Percentiles rank a stretch among this genome's conserved stretches.
Evolutionary conservation across 1,139 yeast species (phyloP).

Genomic region (Blastobotrys aristatus): DNA sequence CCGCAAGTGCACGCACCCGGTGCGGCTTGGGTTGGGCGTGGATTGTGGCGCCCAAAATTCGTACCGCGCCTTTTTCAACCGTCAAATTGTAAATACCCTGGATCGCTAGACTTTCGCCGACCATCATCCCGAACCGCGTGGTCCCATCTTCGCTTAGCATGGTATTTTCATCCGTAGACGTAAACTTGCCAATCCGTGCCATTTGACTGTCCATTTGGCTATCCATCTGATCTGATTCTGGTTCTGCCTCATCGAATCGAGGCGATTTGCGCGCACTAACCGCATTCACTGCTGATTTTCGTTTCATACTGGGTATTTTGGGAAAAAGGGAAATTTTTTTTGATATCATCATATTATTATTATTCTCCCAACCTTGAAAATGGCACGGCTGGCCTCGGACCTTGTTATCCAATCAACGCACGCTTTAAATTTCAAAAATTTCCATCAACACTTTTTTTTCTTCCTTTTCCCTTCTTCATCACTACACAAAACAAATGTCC

Average conservation of each 20-base stretch:
- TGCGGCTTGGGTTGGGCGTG: conserved; percentile 22
- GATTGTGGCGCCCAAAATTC: conserved; percentile 49
- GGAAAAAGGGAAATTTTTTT: neutral
- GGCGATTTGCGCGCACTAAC: conserved; percentile 8
- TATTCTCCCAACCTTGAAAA: neutral
- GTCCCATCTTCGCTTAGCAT: conserved; percentile 10
- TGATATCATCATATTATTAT: neutral
- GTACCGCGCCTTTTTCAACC: conserved; percentile 55
- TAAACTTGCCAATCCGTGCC: conserved; percentile 16
- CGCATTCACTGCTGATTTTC: conserved; percentile 13
- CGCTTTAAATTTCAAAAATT: too few relatives aligned
- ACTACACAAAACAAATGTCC: conserved; percentile 15
- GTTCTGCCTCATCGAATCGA: neutral
- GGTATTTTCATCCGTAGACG: conserved; percentile 17
- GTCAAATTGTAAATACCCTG: conserved; percentile 54
- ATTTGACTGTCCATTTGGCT: too few relatives aligned
- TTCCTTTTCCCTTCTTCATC: neutral
- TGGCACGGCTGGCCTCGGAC: too few relatives aligned
- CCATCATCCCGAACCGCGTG: conserved; percentile 32
- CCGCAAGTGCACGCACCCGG: conserved; percentile 40
- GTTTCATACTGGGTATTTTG: conserved; percentile 6
- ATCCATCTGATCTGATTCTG: conserved; percentile 7
- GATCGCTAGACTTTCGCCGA: conserved; percentile 43
- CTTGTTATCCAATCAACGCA: too few relatives aligned
- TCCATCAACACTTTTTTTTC: neutral